Base-by-base conservation (phyloP, 345 rosid genomes). In the Gossypium mustelinum region DNA sequence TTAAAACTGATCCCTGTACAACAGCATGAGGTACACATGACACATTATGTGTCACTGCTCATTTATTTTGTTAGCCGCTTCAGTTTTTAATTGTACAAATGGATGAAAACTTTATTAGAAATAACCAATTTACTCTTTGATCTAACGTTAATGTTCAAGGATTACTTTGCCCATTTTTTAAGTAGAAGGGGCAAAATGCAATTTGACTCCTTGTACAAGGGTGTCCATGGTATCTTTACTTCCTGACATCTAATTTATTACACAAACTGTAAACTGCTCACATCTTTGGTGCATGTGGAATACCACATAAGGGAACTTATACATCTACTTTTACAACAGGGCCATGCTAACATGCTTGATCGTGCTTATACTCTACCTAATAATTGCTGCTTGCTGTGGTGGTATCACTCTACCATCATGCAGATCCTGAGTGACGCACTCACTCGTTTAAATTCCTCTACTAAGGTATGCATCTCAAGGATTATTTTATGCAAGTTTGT, bases 351-450 rank as follows among this genome's bases (percentile, higher is more conserved):
- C 98, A 17, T 83, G 85, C 81, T 80, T 90, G 85, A 91, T 95
- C 59, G 89, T 95, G 76, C 74, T 93, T 73, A 74, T 93, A 84
- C 87, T 95, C 68, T 95, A 95, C 84, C 76, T 93, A 74, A 86
- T 95, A 56, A 91, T 95, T 67, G 98, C 99, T 61, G 94, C 87
- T 75, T 85, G 85, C 79, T 95, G 99, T 41, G 98, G 99, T 79
- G 98, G 99, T 86, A 81, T 93, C 82, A 88, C 91, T 47, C 76
- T 95, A 75, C 89, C 97, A 7, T 85, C 92, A 27, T 95, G 99
- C 88, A 89, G 99, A 89, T 93, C 98, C 58, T 95, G 85, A 87
- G 70, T 72, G 3, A 39, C 34, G 1, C 67, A 74, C 54, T 47
- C 58, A 34, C 67, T 51, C 52, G 39, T 68, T 66, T 70, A 9